Conservation (phyloP, 2,329 filamentous ascomycete species). For the Coniochaeta sp. region DNA sequence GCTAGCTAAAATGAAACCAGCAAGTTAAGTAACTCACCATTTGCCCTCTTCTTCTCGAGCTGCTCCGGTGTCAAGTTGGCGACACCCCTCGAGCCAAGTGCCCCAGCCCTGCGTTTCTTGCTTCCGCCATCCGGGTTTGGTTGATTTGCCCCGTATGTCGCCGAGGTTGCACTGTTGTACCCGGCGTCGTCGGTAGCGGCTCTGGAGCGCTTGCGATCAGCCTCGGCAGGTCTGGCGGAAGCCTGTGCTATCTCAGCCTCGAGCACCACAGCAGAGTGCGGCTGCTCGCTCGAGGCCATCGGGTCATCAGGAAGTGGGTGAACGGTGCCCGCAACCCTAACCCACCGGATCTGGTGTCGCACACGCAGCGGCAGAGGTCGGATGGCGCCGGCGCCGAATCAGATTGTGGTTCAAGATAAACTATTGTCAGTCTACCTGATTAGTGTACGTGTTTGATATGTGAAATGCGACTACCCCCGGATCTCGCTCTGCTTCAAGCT, state of each 20-base stretch:
- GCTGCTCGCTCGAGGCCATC: background rate
- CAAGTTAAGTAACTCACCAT: constrained; percentile 33
- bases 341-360: background rate
- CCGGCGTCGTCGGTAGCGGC: background rate
- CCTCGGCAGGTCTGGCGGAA: background rate
- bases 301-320: background rate
- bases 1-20: background rate
- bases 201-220: background rate
- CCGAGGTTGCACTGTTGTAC: background rate
- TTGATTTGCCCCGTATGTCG: background rate
- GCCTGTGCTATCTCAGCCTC: background rate
- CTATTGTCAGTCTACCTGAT: no score
- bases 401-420: background rate
- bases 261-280: background rate
- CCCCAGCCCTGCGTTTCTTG: constrained; percentile 38
- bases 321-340: background rate
- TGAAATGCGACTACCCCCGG: background rate
- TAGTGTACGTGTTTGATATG: background rate
- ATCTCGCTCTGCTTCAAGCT: background rate
- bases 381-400: background rate
- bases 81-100: constrained; percentile 39
- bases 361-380: background rate
- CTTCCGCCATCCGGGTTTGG: constrained; percentile 1
- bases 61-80: constrained; percentile 67
- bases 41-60: constrained; percentile 58